Conservation (phyloP, 805 yeast genomes). For the Wickerhamiella azymoides region DNA sequence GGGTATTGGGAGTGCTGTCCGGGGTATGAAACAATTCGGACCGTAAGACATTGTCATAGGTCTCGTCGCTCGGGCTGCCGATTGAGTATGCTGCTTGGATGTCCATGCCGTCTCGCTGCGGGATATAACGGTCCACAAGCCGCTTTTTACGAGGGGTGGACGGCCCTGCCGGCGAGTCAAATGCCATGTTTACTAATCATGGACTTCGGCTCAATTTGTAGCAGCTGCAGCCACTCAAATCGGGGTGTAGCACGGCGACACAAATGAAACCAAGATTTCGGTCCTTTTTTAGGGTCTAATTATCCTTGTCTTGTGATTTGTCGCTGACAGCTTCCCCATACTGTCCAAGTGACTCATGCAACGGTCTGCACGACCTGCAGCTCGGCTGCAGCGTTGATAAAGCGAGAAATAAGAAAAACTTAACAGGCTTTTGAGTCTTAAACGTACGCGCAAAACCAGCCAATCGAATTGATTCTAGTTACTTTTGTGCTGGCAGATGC, state of each 20-base stretch:
- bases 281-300: too few species aligned
- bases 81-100: slow-evolving; percentile 71
- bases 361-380: too few species aligned
- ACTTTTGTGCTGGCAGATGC: background rate
- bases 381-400: too few species aligned
- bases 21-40: slow-evolving; percentile 82
- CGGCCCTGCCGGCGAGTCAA: slow-evolving; percentile 9
- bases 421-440: background rate
- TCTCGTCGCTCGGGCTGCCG: slow-evolving; percentile 34
- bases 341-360: too few species aligned
- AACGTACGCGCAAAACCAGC: background rate
- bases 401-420: background rate
- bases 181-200: background rate
- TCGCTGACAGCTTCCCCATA: too few species aligned
- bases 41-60: slow-evolving; percentile 72
- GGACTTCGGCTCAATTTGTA: background rate
- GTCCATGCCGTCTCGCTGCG: slow-evolving; percentile 74
- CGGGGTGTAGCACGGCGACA: background rate
- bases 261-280: too few species aligned
- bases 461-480: background rate
- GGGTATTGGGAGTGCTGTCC: slow-evolving; percentile 10
- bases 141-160: slow-evolving; percentile 17
- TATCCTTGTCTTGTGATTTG: too few species aligned
- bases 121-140: slow-evolving; percentile 61
- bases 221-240: background rate